phyloP scores from a whole-genome alignment of 805 yeast genomes.

The Yarrowia keelungensis region DNA sequence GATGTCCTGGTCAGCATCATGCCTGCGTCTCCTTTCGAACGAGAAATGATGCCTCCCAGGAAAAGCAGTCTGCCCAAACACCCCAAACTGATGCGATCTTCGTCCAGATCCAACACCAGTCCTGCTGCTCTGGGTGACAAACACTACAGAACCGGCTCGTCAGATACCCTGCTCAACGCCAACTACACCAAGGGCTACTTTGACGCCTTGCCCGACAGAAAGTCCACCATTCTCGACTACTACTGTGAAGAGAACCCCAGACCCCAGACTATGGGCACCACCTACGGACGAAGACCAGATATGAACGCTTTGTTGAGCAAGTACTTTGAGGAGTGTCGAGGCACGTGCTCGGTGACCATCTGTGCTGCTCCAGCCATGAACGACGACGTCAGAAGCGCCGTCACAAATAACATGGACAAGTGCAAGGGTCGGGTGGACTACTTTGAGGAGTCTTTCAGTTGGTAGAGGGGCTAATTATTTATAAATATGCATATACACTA shows the following conservation, averaged over 20 bases:
- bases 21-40: slow-evolving; percentile 1
- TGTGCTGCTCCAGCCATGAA: slow-evolving; percentile 71
- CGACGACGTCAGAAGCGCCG: slow-evolving; percentile 60
- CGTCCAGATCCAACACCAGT: slow-evolving; percentile 3
- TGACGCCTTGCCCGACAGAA: not conserved
- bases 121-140: slow-evolving; percentile 38
- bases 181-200: slow-evolving; percentile 4
- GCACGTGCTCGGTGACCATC: slow-evolving; percentile 60
- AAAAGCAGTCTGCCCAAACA: not conserved
- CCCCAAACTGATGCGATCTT: not conserved
- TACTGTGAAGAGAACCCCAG: not conserved
- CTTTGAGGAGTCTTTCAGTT: slow-evolving; percentile 72
- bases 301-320: slow-evolving; percentile 1
- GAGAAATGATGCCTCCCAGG: not conserved
- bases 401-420: slow-evolving; percentile 53
- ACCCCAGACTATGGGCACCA: not conserved
- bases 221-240: slow-evolving; percentile 7
- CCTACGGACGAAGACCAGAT: slow-evolving; percentile 45
- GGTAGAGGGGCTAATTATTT: slow-evolving; percentile 52
- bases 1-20: not conserved
- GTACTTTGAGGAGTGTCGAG: slow-evolving; percentile 45
- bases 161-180: slow-evolving; percentile 2
- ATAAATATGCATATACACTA: slow-evolving; percentile 27
- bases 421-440: slow-evolving; percentile 63
- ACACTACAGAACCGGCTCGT: slow-evolving; percentile 37